phyloP scores from a whole-genome alignment of 257 asterid species.

The Plantago elongata region DNA sequence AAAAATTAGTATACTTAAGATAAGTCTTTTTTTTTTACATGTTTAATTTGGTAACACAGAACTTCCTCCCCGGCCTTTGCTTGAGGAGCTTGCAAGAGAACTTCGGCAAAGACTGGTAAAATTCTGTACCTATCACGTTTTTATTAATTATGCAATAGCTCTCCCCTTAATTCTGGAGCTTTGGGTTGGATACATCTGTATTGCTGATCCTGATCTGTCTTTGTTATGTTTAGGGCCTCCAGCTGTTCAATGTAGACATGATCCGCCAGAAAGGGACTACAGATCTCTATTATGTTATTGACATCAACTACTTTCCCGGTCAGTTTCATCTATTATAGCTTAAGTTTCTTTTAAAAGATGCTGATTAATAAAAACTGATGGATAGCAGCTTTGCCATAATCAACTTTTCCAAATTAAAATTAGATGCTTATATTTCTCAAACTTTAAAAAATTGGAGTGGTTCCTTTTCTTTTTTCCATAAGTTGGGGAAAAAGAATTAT shows the following conservation, averaged over 20 bases:
- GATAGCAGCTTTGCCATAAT: no score
- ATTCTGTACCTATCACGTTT: background rate
- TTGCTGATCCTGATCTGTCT: background rate
- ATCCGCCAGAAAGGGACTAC: slow-evolving; percentile 70
- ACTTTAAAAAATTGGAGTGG: no score
- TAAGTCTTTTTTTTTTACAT: slow-evolving; percentile 10
- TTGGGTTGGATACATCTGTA: background rate
- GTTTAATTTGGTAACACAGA: slow-evolving; percentile 35
- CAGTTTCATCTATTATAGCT: slow-evolving; percentile 17
- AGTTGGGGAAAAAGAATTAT: no score
- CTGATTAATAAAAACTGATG: no score
- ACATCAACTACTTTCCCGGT: slow-evolving; percentile 94
- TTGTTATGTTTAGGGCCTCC: slow-evolving; percentile 52
- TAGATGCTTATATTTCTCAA: no score
- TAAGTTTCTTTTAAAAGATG: background rate
- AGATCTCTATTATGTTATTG: slow-evolving; percentile 71
- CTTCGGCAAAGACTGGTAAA: slow-evolving; percentile 63
- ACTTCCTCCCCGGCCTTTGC: slow-evolving; percentile 66
- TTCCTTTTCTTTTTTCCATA: no score
- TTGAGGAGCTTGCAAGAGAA: slow-evolving; percentile 65
- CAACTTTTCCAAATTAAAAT: no score
- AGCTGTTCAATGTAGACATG: slow-evolving; percentile 72
- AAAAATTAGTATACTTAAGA: no score
- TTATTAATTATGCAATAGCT: background rate
- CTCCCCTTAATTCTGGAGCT: background rate